phyloP scores from a whole-genome alignment of 164 flowering plant genomes.

The Saururus chinensis region DNA sequence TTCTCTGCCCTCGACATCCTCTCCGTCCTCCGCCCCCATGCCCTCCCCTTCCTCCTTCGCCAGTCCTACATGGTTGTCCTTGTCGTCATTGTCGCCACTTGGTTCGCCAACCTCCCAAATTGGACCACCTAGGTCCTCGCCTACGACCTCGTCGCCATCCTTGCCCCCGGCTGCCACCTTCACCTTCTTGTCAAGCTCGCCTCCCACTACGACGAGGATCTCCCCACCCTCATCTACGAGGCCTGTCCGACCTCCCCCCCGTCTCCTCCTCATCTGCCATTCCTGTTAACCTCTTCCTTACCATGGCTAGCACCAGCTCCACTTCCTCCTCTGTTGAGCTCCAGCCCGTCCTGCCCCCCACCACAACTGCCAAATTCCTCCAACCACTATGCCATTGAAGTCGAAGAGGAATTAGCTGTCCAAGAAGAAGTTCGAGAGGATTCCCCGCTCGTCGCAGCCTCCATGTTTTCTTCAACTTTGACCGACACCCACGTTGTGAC shows the following conservation, averaged over 20 bases:
- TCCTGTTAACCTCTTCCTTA: constrained; percentile 30
- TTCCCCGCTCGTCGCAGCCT: constrained; percentile 36
- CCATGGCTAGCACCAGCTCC: constrained; percentile 23
- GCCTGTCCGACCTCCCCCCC: constrained; percentile 57
- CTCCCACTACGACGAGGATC: constrained; percentile 63
- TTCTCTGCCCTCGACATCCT: constrained; percentile 63
- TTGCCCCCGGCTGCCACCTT: constrained; percentile 86
- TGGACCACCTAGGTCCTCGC: constrained; percentile 94
- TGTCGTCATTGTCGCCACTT: constrained; percentile 73
- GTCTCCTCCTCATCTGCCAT: constrained; percentile 9
- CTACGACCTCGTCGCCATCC: constrained; percentile 82
- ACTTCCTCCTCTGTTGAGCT: constrained; percentile 44
- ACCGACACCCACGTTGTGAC: too few species aligned
- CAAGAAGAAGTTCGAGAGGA: constrained; percentile 17
- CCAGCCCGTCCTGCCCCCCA: constrained; percentile 21
- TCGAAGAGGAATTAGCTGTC: constrained; percentile 14
- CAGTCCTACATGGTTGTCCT: constrained; percentile 63
- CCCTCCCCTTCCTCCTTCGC: constrained; percentile 55
- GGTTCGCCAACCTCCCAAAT: constrained; percentile 83
- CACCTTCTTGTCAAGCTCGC: constrained; percentile 80
- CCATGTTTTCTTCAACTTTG: too few species aligned
- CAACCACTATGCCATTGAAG: constrained; percentile 10
- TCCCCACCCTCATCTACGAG: constrained; percentile 84
- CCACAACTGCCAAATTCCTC: constrained; percentile 9
- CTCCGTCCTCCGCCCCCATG: constrained; percentile 47